Base-by-base conservation (phyloP, 2,329 filamentous ascomycete genomes). In the Leptodontidium sp. region DNA sequence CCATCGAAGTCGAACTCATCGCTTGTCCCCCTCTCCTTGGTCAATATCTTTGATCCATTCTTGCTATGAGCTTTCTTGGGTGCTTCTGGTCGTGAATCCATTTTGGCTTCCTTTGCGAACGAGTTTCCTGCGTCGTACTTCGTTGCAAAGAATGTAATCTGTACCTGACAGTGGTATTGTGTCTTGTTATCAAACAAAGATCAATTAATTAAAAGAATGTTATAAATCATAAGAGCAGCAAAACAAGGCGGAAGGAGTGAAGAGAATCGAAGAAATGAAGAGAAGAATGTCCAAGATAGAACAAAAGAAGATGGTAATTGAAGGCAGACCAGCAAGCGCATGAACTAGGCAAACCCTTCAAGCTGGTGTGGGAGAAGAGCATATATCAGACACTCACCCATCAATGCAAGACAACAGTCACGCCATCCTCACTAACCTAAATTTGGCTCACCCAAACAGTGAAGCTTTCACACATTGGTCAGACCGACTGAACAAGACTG, bases 1-100 rank as follows among this genome's bases (percentile, higher is more conserved):
- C 55, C 50, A 47, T 68, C 66, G 35, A 65, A 68, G 35, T 68
- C 66, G 29, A 43, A 49, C 14, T 61, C 53, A 12, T 58, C 32
- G 12, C 32, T 38, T 40, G 32, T 24, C 5, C 26, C 53, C 17
- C 32, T 50, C 45, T 61, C 29, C 52, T 50, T 40, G 26, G 35
- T 35, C 29, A 52, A 58, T n/a, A 29, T 38, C 17, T 40, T 57
- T 14, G 64, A 47, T 21, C 61, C 61, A 12, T 61, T 64, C 55
- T 64, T 68, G 32, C 49, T 65, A 17, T 57, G 57, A 5, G 53
- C 49, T 55, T 65, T 65, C 55, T 53, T 35, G 11, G 66, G 66
- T 17, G 55, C 9, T 24, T 61, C 40, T 7, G 61, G 66, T 65
- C 8, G 21, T 17, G 55, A 65, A 57, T 65, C 62, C 66, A 68